These are phyloP conservation scores for Trichosanthes truncata DNA, from an alignment of 306 rosid genomes.

Conservation along the genomic window DNA sequence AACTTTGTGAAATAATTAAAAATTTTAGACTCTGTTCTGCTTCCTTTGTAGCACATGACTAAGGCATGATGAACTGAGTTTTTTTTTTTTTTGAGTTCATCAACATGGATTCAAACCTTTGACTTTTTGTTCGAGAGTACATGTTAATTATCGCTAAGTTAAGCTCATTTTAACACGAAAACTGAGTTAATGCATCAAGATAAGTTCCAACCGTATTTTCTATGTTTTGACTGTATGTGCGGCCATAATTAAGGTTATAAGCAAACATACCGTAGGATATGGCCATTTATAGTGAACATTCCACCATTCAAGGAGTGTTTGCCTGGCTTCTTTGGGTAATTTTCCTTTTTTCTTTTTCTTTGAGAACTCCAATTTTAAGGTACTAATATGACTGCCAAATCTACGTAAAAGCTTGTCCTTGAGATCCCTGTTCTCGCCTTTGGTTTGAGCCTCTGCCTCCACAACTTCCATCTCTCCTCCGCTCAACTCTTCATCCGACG, in stretches of 20 bases:
- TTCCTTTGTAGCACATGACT: background rate
- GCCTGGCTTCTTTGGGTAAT: slow-evolving; percentile 91
- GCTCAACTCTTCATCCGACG: slow-evolving; percentile 71
- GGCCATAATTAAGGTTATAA: background rate
- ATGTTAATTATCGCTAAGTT: no score
- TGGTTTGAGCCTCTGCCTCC: slow-evolving; percentile 36
- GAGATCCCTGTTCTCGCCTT: slow-evolving; percentile 62
- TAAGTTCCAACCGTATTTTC: background rate
- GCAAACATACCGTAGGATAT: slow-evolving; percentile 74
- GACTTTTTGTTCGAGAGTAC: no score
- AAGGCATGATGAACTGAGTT: background rate
- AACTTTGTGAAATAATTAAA: background rate
- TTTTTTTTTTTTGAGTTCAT: no score
- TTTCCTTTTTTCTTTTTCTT: slow-evolving; percentile 92
- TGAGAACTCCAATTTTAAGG: slow-evolving; percentile 70
- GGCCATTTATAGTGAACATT: slow-evolving; percentile 85
- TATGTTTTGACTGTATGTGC: background rate
- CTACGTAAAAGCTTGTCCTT: slow-evolving; percentile 70
- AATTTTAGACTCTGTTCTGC: background rate
- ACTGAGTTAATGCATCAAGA: background rate
- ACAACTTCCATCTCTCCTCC: slow-evolving; percentile 47
- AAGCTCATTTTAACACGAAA: background rate
- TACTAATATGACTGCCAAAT: slow-evolving; percentile 78
- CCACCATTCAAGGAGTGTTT: slow-evolving; percentile 82
- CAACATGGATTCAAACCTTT: no score